These are phyloP conservation scores for Kodamaea nitidulidarum DNA, from an alignment of 805 yeast species.

Conservation along the genomic window DNA sequence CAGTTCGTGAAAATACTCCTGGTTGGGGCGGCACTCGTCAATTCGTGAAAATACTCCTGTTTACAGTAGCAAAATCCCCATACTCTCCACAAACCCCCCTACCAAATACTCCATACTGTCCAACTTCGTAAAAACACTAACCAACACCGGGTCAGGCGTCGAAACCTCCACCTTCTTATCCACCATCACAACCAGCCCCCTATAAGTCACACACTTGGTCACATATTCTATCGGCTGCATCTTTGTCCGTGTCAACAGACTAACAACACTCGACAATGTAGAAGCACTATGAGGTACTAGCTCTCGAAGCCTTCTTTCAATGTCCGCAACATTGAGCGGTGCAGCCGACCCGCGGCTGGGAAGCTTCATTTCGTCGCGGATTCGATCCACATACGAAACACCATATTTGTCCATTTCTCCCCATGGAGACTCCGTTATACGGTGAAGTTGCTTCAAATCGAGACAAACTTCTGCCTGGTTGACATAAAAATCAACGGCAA, in stretches of 20 bases:
- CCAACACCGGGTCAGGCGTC: slow-evolving; percentile 63
- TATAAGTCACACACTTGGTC: slow-evolving; percentile 53
- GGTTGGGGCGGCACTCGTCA: no score
- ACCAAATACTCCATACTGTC: slow-evolving; percentile 55
- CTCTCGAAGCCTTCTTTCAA: slow-evolving; percentile 17
- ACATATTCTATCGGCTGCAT: slow-evolving; percentile 45
- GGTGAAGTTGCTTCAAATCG: slow-evolving; percentile 25
- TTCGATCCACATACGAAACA: slow-evolving; percentile 53
- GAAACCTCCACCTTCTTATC: slow-evolving; percentile 55
- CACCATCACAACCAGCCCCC: slow-evolving; percentile 57
- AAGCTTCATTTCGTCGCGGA: slow-evolving; percentile 51
- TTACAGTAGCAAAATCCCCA: slow-evolving; percentile 3
- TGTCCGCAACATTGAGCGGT: slow-evolving; percentile 23
- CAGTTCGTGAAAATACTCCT: no score
- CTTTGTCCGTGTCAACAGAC: slow-evolving; percentile 26
- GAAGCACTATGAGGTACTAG: slow-evolving; percentile 7
- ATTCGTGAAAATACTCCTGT: no score
- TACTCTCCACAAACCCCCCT: slow-evolving; percentile 25
- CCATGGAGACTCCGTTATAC: slow-evolving; percentile 61
- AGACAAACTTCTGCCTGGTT: slow-evolving; percentile 51
- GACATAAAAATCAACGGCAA: slow-evolving; percentile 55
- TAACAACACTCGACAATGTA: slow-evolving; percentile 18
- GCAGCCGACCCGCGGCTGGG: slow-evolving; percentile 14
- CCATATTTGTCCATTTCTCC: slow-evolving; percentile 39
- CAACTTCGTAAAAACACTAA: slow-evolving; percentile 60